A percentile compares a stretch with the other conserved stretches of the same genome.
Conservation (phyloP, 2,329 filamentous ascomycete genomes). For the Polychaeton citri region DNA sequence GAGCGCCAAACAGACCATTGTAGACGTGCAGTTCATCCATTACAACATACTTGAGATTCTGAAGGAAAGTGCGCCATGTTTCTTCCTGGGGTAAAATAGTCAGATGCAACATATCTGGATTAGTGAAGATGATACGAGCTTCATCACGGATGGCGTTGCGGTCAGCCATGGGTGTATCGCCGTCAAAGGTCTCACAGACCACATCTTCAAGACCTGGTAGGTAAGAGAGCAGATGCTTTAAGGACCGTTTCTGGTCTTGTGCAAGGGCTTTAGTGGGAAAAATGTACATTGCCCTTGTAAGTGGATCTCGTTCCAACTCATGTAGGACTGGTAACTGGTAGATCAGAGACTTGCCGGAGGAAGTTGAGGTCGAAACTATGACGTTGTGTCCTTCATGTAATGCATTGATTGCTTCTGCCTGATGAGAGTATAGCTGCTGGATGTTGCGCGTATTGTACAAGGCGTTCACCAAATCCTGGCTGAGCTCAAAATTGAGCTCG, state of each 20-base stretch:
- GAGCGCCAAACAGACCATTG: constrained; percentile 85
- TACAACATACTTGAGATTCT: constrained; percentile 82
- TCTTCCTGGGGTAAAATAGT: constrained; percentile 88
- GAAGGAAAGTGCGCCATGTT: constrained; percentile 75
- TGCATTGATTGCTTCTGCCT: constrained; percentile 84
- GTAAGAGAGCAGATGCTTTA: constrained; percentile 71
- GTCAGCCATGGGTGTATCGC: constrained; percentile 74
- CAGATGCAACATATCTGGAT: constrained; percentile 94
- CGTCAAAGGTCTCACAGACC: constrained; percentile 87
- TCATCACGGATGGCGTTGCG: constrained; percentile 73
- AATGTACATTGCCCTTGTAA: constrained; percentile 86
- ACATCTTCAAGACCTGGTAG: constrained; percentile 64
- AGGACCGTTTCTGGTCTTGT: constrained; percentile 80
- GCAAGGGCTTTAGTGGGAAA: constrained; percentile 95
- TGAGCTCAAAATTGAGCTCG: constrained; percentile 72
- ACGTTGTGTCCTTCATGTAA: constrained; percentile 72
- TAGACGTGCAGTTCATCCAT: constrained; percentile 83
- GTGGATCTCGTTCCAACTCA: constrained; percentile 62
- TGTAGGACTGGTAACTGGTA: constrained; percentile 90
- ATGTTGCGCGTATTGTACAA: constrained; percentile 87
- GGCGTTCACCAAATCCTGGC: constrained; percentile 87
- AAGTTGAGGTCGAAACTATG: constrained; percentile 88
- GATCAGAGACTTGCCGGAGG: constrained; percentile 94
- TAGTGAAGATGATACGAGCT: constrained; percentile 88
- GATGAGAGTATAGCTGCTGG: constrained; percentile 75